phyloP scores from a whole-genome alignment of 805 yeast species.

The Yarrowia deformans region DNA sequence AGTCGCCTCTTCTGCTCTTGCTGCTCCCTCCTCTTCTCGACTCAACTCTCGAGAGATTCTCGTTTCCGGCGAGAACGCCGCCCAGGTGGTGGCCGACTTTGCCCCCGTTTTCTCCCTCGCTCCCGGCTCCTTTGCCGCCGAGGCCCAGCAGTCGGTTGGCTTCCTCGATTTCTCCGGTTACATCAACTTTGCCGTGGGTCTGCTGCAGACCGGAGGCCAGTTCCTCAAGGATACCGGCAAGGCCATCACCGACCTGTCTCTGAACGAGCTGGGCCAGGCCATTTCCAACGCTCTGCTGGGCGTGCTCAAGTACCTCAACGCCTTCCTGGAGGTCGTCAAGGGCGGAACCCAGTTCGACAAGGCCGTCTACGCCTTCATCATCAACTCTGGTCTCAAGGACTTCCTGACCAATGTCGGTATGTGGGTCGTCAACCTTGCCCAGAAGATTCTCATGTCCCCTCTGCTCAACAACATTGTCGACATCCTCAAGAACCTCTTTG shows the following conservation, averaged over 20 bases:
- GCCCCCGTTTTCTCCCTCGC: constrained; percentile 26
- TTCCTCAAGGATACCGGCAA: constrained; percentile 36
- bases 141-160: constrained; percentile 24
- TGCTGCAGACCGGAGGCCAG: constrained; percentile 36
- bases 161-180: constrained; percentile 36
- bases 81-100: constrained; percentile 31
- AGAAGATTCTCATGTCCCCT: constrained; percentile 39
- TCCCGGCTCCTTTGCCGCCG: constrained; percentile 33
- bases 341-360: constrained; percentile 20
- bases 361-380: constrained; percentile 36
- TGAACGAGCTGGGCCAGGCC: constrained; percentile 31
- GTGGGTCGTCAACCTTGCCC: constrained; percentile 37
- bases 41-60: constrained; percentile 14
- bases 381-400: constrained; percentile 37
- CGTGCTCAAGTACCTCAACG: constrained; percentile 35
- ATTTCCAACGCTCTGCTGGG: constrained; percentile 35
- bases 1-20: constrained; percentile 21
- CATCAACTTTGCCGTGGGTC: constrained; percentile 33
- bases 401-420: constrained; percentile 37
- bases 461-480: constrained; percentile 39
- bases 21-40: constrained; percentile 13
- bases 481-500: constrained; percentile 36
- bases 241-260: constrained; percentile 38
- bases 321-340: constrained; percentile 32
- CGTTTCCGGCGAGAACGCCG: constrained; percentile 30